Evolutionary conservation across 805 yeast genomes (phyloP).

Genomic region (Ogataea kodamae): DNA sequence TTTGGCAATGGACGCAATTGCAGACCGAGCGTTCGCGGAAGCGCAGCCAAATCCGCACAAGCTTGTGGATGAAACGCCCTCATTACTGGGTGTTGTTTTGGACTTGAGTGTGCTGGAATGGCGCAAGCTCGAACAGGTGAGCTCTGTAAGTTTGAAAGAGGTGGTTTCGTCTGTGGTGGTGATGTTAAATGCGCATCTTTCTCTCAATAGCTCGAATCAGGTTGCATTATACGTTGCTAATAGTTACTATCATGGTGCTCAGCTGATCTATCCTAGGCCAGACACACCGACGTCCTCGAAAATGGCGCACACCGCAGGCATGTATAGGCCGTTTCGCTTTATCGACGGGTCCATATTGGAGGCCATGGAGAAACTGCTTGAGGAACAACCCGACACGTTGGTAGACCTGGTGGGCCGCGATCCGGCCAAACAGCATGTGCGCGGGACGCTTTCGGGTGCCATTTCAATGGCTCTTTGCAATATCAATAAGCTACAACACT

Average conservation of each 20-base stretch:
- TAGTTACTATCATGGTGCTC: constrained; percentile 53
- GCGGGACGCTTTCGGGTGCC: constrained; percentile 68
- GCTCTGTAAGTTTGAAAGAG: constrained; percentile 48
- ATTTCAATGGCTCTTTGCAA: constrained; percentile 78
- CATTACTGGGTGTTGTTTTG: constrained; percentile 70
- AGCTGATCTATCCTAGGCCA: constrained; percentile 60
- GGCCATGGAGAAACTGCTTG: constrained; percentile 49
- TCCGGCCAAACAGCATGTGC: constrained; percentile 29
- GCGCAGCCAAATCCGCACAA: constrained; percentile 21
- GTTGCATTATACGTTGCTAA: constrained; percentile 81
- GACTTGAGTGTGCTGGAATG: constrained; percentile 77
- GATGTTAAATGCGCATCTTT: constrained; percentile 80
- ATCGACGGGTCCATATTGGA: constrained; percentile 72
- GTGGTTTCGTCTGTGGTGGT: constrained; percentile 67
- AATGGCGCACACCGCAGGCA: constrained; percentile 47
- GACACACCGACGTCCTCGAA: constrained; percentile 13
- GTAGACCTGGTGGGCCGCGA: constrained; percentile 20
- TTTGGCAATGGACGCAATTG: constrained; percentile 58
- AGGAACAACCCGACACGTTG: constrained; percentile 28
- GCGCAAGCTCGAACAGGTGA: constrained; percentile 41
- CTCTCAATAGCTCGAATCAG: constrained; percentile 77
- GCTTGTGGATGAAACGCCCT: constrained; percentile 64
- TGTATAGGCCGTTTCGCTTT: constrained; percentile 81
- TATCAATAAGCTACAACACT: constrained; percentile 61
- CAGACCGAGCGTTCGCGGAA: constrained; percentile 51